Evolutionary conservation across 257 asterid genomes (phyloP).

Genomic region (Primulina huaijiensis): DNA sequence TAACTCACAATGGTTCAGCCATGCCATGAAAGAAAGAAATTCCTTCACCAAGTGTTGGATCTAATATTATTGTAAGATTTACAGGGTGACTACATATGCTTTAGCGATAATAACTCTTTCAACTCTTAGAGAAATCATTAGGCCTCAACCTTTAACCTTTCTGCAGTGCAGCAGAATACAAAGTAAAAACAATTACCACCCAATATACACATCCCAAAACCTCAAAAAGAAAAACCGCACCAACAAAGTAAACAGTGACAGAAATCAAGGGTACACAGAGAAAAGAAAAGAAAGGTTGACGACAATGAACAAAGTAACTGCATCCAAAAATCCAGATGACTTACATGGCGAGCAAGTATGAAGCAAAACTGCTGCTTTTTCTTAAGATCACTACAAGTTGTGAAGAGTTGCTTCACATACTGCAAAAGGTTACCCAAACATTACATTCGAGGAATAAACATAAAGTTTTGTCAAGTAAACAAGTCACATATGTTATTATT

Average conservation of each 20-base stretch:
- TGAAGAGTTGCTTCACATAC: conserved; percentile 75
- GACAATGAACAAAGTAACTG: not conserved
- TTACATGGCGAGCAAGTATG: conserved; percentile 89
- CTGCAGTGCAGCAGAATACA: not conserved
- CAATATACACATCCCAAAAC: not conserved
- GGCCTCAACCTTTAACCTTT: conserved; percentile 12
- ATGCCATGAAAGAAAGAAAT: not conserved
- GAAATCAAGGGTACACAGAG: not conserved
- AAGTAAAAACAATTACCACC: not conserved
- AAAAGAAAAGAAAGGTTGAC: not conserved
- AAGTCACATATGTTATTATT: conserved; percentile 4
- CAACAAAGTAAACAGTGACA: not conserved
- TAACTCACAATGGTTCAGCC: not conserved
- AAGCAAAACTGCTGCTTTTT: conserved; percentile 75
- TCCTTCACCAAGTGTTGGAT: not conserved
- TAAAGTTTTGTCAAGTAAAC: conserved; percentile 4
- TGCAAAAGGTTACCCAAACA: conserved; percentile 37
- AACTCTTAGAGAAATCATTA: not conserved
- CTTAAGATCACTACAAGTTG: conserved; percentile 49
- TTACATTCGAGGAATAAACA: conserved; percentile 13
- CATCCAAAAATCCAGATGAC: conserved; percentile 30
- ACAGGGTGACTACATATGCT: not conserved
- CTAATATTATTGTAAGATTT: not conserved
- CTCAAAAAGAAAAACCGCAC: not conserved
- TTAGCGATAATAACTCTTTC: not conserved